Percentiles rank a stretch among this genome's conserved stretches.
Evolutionary conservation across 2,329 filamentous ascomycete genomes (phyloP).

Genomic region (Penicillium corylophilum): DNA sequence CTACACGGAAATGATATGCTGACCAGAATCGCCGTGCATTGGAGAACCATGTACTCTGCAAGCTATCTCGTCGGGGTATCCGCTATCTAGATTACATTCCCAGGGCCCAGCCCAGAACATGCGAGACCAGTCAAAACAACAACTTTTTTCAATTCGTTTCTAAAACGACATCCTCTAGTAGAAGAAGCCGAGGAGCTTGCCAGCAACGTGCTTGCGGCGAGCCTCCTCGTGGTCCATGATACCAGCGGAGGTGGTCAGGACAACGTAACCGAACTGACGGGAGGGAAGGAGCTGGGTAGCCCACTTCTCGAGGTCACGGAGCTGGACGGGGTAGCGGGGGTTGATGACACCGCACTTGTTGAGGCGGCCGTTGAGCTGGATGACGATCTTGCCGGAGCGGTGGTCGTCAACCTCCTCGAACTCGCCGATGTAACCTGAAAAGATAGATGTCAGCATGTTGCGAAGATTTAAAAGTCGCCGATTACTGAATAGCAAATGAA

Average conservation of each 20-base stretch:
- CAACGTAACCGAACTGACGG: slow-evolving; percentile 99
- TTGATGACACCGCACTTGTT: slow-evolving; percentile 99
- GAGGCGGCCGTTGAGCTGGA: slow-evolving; percentile 97
- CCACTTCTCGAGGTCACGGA: slow-evolving; percentile 98
- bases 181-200: slow-evolving; percentile 99
- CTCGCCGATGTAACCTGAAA: slow-evolving; percentile 93
- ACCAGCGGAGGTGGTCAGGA: slow-evolving; percentile 97
- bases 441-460: slow-evolving; percentile 68
- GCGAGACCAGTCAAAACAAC: slow-evolving; percentile 26
- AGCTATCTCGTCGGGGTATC: slow-evolving; percentile 22
- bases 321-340: slow-evolving; percentile 98
- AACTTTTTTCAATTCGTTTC: slow-evolving; percentile 30
- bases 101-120: slow-evolving; percentile 25
- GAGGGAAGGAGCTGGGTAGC: slow-evolving; percentile 97
- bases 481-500: slow-evolving; percentile 55
- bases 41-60: slow-evolving; percentile 26
- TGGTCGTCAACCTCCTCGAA: slow-evolving; percentile 99
- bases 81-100: slow-evolving; percentile 28
- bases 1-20: neutral
- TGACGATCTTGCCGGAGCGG: slow-evolving; percentile 99
- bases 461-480: slow-evolving; percentile 91
- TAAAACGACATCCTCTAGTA: slow-evolving; percentile 63
- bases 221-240: slow-evolving; percentile 99
- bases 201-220: slow-evolving; percentile 95
- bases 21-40: slow-evolving; percentile 25